Base-by-base conservation (phyloP, 2,329 filamentous ascomycete genomes). In the Furcasterigmium furcatum region DNA sequence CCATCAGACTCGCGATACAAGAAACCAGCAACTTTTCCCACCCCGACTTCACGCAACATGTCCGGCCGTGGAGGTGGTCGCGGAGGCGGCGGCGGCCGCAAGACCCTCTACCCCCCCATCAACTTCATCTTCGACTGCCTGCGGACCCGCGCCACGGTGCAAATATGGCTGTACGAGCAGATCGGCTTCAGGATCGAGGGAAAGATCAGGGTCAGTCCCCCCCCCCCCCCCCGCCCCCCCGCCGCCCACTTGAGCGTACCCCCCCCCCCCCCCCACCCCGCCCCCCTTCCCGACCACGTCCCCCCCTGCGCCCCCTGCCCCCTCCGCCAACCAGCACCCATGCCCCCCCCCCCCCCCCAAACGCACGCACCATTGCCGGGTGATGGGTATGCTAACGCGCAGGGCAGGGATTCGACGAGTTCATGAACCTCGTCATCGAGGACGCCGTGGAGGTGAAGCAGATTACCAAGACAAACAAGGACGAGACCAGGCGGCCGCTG, bases 381-480 rank as follows among this genome's bases (percentile, higher is more conserved):
- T n/a, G n/a, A n/a, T n/a, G n/a, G 88, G 92, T 21, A 25, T 38
- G 39, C 55, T 61, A 45, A 60, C 47, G 41, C 16, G 10, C 22
- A 3, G 21, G 35, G 2, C 51, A 96, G 91, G 91, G 94, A 13
- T 99, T 99, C 56, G 94, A 99, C 65, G 94, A 99, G 69, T 99
- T 97, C 73, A 96, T 99, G 91, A 99, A 99, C 72, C 76, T 99
- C 41, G 94, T 97, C 32, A 80, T 96, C 55, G 94, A 99, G 62
- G 91, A 99, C 58, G 94, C 94, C 24, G 83, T 96, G 46, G 92
- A 97, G 70, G 91, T 99, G 38, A 88, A 85, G 66, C 80, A 90
- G 62, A 76, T 88, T 45, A 91, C 87, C 52, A 95, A 95, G 75
- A 84, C 81, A 14, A 85, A 88, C 56, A 66, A 76, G 35, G 82